Percentiles rank a stretch among this genome's conserved stretches.
Conservation (phyloP, 2,329 filamentous ascomycete species). For the Colletotrichum musicola region DNA sequence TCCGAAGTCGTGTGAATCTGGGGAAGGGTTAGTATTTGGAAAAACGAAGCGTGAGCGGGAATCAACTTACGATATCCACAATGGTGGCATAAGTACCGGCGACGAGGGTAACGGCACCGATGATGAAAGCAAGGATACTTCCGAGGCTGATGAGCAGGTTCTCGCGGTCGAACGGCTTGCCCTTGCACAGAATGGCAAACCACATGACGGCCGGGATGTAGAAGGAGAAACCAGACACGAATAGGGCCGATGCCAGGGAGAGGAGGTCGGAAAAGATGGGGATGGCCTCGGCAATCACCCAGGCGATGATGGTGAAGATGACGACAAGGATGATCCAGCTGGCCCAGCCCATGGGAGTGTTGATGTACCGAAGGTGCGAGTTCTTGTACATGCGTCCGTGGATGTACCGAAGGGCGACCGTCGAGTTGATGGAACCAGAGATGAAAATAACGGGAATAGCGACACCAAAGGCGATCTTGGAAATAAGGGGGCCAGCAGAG, state of each 20-base stretch:
- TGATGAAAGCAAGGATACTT: conserved; percentile 45
- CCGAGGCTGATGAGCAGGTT: conserved; percentile 44
- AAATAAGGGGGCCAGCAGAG: conserved; percentile 69
- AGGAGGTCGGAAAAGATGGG: conserved; percentile 79
- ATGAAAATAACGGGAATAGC: conserved; percentile 81
- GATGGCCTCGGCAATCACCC: conserved; percentile 79
- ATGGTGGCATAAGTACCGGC: conserved; percentile 48
- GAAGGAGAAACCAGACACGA: conserved; percentile 60
- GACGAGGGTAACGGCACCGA: conserved; percentile 45
- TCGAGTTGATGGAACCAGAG: conserved; percentile 77
- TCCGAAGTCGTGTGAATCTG: conserved; percentile 41
- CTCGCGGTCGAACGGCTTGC: conserved; percentile 43
- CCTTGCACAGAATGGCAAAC: conserved; percentile 36
- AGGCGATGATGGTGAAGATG: conserved; percentile 72
- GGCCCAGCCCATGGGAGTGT: conserved; percentile 61
- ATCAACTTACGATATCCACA: conserved; percentile 46
- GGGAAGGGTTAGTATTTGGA: background rate
- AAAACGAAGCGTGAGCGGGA: background rate
- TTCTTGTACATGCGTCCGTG: conserved; percentile 59
- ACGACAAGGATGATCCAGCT: conserved; percentile 72
- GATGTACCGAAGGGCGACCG: conserved; percentile 59
- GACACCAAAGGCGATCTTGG: conserved; percentile 77
- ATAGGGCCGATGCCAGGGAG: conserved; percentile 63
- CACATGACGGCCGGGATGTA: conserved; percentile 39
- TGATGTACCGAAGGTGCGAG: conserved; percentile 59